Conservation (phyloP, 1,284 basidiomycete species). For the Agroathelia rolfsii region DNA sequence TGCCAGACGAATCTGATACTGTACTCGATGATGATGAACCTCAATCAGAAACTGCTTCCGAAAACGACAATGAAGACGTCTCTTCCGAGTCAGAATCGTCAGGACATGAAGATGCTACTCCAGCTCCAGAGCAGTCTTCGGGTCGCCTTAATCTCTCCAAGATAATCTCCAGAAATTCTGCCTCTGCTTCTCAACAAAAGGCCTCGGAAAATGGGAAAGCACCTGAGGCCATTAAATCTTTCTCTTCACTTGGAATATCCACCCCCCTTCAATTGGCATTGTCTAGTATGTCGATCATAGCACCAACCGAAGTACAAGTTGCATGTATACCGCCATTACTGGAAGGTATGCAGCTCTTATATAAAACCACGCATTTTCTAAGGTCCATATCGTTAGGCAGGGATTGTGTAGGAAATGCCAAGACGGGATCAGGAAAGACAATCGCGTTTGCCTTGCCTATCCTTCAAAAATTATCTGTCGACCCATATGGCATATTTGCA, state of each 20-base stretch:
- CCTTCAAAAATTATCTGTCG: slow-evolving; percentile 77
- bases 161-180: slow-evolving; percentile 1
- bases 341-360: slow-evolving; percentile 41
- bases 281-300: slow-evolving; percentile 73
- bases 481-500: slow-evolving; percentile 92
- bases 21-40: slow-evolving; percentile 7
- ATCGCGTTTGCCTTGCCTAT: slow-evolving; percentile 96
- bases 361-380: background rate
- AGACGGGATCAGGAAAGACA: slow-evolving; percentile 97
- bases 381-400: slow-evolving; percentile 36
- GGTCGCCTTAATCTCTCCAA: slow-evolving; percentile 2
- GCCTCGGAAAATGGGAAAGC: slow-evolving; percentile 9
- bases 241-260: slow-evolving; percentile 69
- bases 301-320: slow-evolving; percentile 84
- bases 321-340: slow-evolving; percentile 87
- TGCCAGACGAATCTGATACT: slow-evolving; percentile 14
- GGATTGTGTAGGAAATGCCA: slow-evolving; percentile 95
- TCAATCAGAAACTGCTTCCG: slow-evolving; percentile 13
- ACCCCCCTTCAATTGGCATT: slow-evolving; percentile 63
- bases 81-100: slow-evolving; percentile 6
- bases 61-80: background rate
- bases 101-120: background rate
- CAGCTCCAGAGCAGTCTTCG: background rate
- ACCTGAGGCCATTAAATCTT: slow-evolving; percentile 28
- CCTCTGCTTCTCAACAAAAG: slow-evolving; percentile 5